phyloP scores from a whole-genome alignment of 441 rosid species.

The Gossypium laxum region DNA sequence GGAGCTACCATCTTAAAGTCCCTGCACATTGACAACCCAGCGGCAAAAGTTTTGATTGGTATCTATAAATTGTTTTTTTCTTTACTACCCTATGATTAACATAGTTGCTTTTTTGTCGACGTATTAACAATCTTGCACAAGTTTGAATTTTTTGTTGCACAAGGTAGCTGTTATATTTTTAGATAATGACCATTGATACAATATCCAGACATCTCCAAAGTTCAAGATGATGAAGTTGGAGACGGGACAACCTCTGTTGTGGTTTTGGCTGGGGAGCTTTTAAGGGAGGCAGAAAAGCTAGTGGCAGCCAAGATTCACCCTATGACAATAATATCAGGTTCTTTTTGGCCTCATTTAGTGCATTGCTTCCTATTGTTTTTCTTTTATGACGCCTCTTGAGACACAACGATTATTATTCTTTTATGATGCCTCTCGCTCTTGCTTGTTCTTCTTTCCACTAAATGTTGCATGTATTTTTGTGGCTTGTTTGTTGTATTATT shows the following conservation, averaged over 20 bases:
- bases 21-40: constrained; percentile 85
- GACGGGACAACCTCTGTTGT: constrained; percentile 99
- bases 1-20: constrained; percentile 95
- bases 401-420: neutral
- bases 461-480: neutral
- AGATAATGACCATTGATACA: constrained; percentile 21
- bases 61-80: constrained; percentile 25
- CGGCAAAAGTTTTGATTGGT: constrained; percentile 95
- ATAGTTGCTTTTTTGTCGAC: neutral
- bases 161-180: neutral
- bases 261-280: constrained; percentile 89
- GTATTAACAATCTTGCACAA: neutral
- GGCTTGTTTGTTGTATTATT: neutral
- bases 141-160: neutral
- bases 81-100: neutral
- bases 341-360: constrained; percentile 8
- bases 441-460: neutral
- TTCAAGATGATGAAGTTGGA: constrained; percentile 99
- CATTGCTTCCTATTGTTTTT: neutral
- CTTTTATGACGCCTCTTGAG: neutral
- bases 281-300: constrained; percentile 95
- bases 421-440: neutral
- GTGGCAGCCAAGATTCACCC: constrained; percentile 90
- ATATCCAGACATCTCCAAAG: constrained; percentile 73
- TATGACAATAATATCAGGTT: constrained; percentile 86